A percentile compares a stretch with the other conserved stretches of the same genome.
These are phyloP conservation scores for Globisporangium abappressorium DNA, from an alignment of 352 stramenopile species.

Conservation along the genomic window DNA sequence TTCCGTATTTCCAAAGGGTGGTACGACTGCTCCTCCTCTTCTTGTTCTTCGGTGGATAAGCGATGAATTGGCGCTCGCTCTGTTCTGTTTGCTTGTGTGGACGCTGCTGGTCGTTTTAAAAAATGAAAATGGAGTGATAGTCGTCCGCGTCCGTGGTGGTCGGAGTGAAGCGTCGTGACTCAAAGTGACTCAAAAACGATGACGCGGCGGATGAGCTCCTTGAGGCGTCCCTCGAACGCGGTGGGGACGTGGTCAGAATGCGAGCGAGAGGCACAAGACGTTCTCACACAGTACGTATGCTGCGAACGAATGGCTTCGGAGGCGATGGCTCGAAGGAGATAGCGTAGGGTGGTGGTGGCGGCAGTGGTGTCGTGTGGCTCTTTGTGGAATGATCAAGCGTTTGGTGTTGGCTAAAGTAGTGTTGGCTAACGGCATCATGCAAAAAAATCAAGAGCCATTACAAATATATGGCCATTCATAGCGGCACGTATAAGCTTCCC, in stretches of 20 bases:
- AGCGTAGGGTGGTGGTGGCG: not conserved
- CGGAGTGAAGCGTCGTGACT: constrained; percentile 5
- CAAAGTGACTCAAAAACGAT: not conserved
- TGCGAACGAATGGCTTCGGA: no score
- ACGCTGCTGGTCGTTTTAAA: not conserved
- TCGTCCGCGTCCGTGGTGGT: no score
- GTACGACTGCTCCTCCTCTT: no score
- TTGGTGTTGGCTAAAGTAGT: not conserved
- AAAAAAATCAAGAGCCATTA: not conserved
- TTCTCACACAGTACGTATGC: not conserved
- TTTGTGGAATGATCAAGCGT: not conserved
- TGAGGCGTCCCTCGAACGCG: not conserved
- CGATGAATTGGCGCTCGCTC: no score
- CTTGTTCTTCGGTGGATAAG: no score
- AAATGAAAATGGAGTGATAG: not conserved
- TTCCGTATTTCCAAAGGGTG: no score
- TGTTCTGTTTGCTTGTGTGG: not conserved
- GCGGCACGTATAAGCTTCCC: not conserved
- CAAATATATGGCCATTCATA: not conserved
- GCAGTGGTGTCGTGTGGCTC: not conserved
- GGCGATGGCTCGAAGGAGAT: not conserved
- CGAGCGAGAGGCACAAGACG: not conserved
- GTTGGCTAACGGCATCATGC: not conserved
- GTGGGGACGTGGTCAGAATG: not conserved
- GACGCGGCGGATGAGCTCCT: not conserved